Percentiles rank a stretch among this genome's conserved stretches.
Evolutionary conservation across 352 stramenopile genomes (phyloP).

Genomic region (Phytophthora cactorum): DNA sequence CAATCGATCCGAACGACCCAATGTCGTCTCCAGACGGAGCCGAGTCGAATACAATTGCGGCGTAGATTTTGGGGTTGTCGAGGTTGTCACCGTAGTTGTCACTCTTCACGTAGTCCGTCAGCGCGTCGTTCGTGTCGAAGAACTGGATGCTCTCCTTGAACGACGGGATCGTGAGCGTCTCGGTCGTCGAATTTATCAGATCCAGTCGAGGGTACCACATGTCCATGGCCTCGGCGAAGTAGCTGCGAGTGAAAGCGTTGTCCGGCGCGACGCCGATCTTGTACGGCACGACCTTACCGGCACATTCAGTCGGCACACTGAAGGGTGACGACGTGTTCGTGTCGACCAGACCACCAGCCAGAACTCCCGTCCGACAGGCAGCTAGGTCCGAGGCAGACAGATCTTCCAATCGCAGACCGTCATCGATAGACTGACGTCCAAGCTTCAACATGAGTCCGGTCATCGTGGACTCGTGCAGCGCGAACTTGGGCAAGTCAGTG

Average conservation of each 20-base stretch:
- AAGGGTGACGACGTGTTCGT: too few species aligned
- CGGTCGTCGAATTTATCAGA: constrained; percentile 28
- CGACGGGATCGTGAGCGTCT: constrained; percentile 37
- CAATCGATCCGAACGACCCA: constrained; percentile 50
- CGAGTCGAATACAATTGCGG: constrained; percentile 66
- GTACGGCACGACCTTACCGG: too few species aligned
- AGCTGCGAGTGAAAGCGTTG: constrained; percentile 13
- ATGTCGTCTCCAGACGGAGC: constrained; percentile 43
- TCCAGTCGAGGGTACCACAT: constrained; percentile 65
- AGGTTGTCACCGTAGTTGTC: constrained; percentile 62
- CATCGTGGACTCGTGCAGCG: constrained; percentile 56
- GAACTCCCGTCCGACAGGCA: constrained; percentile 35
- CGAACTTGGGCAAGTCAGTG: constrained; percentile 48
- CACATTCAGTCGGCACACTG: too few species aligned
- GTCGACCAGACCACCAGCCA: constrained; percentile 36
- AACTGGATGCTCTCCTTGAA: constrained; percentile 71
- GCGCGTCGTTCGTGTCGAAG: constrained; percentile 47
- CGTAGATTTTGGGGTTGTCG: constrained; percentile 55
- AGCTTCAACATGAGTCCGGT: constrained; percentile 62
- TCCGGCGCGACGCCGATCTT: constrained; percentile 51
- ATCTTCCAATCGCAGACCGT: constrained; percentile 48
- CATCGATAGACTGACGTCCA: constrained; percentile 43
- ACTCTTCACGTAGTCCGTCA: constrained; percentile 55
- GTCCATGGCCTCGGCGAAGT: constrained; percentile 51
- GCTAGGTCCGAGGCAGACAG: constrained; percentile 37